Percentiles rank a stretch among this genome's conserved stretches.
Conservation (phyloP, 345 rosid genomes). For the Populus davidiana region DNA sequence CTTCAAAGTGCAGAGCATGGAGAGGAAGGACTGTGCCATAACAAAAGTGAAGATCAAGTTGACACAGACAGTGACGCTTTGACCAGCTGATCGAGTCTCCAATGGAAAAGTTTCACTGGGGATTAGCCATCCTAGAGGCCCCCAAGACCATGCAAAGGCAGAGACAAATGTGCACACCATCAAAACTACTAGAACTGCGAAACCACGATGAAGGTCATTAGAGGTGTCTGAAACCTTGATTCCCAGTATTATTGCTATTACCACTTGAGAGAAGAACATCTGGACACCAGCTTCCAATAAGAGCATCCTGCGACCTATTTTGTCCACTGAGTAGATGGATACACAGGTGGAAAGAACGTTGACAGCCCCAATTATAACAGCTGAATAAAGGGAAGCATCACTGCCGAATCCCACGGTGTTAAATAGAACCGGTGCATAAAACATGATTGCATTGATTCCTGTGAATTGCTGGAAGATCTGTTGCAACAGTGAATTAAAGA, state of each 20-base stretch:
- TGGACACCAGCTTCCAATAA: constrained; percentile 89
- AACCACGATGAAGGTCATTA: constrained; percentile 37
- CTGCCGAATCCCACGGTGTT: constrained; percentile 69
- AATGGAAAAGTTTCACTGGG: constrained; percentile 92
- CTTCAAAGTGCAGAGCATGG: constrained; percentile 94
- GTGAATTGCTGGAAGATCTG: constrained; percentile 93
- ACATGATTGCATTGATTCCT: constrained; percentile 95
- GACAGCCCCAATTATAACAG: constrained; percentile 89
- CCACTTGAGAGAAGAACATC: constrained; percentile 81
- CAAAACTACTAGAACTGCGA: constrained; percentile 58
- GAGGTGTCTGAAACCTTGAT: constrained; percentile 72
- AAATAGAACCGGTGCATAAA: constrained; percentile 90
- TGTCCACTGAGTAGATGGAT: constrained; percentile 83
- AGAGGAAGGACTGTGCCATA: constrained; percentile 91
- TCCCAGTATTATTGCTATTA: constrained; percentile 67
- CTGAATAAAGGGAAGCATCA: constrained; percentile 87
- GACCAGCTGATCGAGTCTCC: constrained; percentile 96
- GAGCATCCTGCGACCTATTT: constrained; percentile 71
- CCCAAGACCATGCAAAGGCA: constrained; percentile 98
- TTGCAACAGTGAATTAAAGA: background rate
- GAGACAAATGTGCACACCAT: constrained; percentile 83
- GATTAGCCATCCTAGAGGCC: constrained; percentile 92
- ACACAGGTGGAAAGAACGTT: constrained; percentile 78
- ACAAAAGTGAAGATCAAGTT: constrained; percentile 86
- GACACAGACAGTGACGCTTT: constrained; percentile 80